Evolutionary conservation across 2,329 filamentous ascomycete species (phyloP).

Genomic region (Conoideocrella luteorostrata): DNA sequence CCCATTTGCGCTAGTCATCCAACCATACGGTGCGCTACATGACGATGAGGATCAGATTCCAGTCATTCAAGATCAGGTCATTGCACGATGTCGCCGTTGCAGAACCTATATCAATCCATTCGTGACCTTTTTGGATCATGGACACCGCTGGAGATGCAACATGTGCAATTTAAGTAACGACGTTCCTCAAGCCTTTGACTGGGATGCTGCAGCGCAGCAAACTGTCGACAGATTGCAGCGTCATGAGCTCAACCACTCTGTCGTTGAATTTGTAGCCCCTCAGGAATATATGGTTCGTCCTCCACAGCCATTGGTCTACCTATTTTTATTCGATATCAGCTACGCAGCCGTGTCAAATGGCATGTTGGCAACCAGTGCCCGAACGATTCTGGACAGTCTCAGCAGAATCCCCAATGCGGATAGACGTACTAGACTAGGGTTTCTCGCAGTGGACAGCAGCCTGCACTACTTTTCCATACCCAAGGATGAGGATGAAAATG

Average conservation of each 20-base stretch:
- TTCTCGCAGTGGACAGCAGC: conserved; percentile 90
- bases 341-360: conserved; percentile 85
- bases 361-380: conserved; percentile 82
- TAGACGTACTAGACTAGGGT: conserved; percentile 83
- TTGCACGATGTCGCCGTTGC: conserved; percentile 91
- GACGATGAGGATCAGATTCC: conserved; percentile 88
- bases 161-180: conserved; percentile 99
- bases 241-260: conserved; percentile 88
- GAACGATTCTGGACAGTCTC: conserved; percentile 90
- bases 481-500: conserved; percentile 76
- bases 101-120: conserved; percentile 97
- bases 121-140: conserved; percentile 92
- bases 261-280: conserved; percentile 94
- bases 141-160: conserved; percentile 97
- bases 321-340: conserved; percentile 94
- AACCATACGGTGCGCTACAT: conserved; percentile 88
- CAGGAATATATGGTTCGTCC: conserved; percentile 99
- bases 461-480: conserved; percentile 95
- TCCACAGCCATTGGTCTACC: conserved; percentile 88
- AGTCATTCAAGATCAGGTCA: conserved; percentile 92
- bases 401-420: conserved; percentile 98
- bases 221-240: conserved; percentile 87
- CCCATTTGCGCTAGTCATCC: conserved; percentile 91
- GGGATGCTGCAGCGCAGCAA: conserved; percentile 89
- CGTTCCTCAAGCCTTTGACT: conserved; percentile 98